These are phyloP conservation scores for Myxozyma melibiosi DNA, from an alignment of 805 yeast species.

Conservation along the genomic window DNA sequence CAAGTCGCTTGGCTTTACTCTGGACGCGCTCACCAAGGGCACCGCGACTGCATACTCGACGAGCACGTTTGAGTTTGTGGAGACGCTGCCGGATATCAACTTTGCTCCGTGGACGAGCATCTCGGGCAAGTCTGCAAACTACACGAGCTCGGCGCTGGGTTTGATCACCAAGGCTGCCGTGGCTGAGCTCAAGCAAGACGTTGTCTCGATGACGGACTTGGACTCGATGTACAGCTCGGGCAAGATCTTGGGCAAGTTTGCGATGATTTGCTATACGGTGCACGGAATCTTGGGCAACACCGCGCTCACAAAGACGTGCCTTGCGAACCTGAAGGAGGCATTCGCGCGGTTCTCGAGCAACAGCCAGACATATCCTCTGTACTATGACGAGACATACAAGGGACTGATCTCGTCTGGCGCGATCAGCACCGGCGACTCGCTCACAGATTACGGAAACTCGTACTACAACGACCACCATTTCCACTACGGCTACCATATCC, in stretches of 20 bases:
- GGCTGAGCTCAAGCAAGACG: slow-evolving; percentile 58
- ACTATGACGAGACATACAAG: slow-evolving; percentile 56
- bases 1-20: slow-evolving; percentile 40
- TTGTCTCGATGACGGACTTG: slow-evolving; percentile 58
- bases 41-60: slow-evolving; percentile 43
- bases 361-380: slow-evolving; percentile 69
- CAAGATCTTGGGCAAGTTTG: slow-evolving; percentile 84
- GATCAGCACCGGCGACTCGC: slow-evolving; percentile 42
- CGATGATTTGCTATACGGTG: slow-evolving; percentile 76
- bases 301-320: slow-evolving; percentile 52
- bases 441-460: slow-evolving; percentile 74
- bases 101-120: slow-evolving; percentile 65
- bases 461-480: slow-evolving; percentile 86
- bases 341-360: slow-evolving; percentile 69
- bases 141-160: slow-evolving; percentile 45
- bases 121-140: slow-evolving; percentile 45
- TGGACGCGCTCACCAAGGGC: slow-evolving; percentile 56
- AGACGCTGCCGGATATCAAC: slow-evolving; percentile 48
- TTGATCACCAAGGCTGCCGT: slow-evolving; percentile 53
- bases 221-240: slow-evolving; percentile 93
- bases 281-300: slow-evolving; percentile 64
- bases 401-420: slow-evolving; percentile 62
- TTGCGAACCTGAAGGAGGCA: slow-evolving; percentile 66
- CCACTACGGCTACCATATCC: slow-evolving; percentile 82
- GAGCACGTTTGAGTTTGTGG: slow-evolving; percentile 41